phyloP scores from a whole-genome alignment of 768 basidiomycete species.

The Leccinum ochraceum region DNA sequence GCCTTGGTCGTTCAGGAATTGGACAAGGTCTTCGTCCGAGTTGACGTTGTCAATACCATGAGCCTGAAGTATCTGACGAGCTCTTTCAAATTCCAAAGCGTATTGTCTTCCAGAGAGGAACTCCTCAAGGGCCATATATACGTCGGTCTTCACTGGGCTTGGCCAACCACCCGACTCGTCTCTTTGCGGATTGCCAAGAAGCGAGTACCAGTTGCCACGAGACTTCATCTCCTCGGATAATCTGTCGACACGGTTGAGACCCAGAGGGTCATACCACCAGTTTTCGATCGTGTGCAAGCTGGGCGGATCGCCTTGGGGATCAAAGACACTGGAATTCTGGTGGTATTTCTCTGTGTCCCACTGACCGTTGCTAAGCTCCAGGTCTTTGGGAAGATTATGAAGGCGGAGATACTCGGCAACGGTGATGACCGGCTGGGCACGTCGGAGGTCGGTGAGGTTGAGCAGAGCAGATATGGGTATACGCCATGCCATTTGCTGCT shows the following conservation, averaged over 20 bases:
- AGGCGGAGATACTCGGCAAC: constrained; percentile 44
- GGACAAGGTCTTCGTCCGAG: constrained; percentile 33
- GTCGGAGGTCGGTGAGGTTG: constrained; percentile 42
- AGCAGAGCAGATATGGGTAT: constrained; percentile 42
- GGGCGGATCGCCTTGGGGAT: constrained; percentile 22
- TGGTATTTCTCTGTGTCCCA: constrained; percentile 41
- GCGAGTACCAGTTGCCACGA: constrained; percentile 33
- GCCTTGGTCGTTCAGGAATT: constrained; percentile 34
- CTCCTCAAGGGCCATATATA: constrained; percentile 22
- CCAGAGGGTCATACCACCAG: constrained; percentile 40
- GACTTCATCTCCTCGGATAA: constrained; percentile 33
- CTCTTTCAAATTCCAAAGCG: constrained; percentile 24
- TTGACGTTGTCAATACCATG: constrained; percentile 16
- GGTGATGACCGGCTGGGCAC: constrained; percentile 40
- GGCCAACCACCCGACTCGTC: constrained; percentile 28
- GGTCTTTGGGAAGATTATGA: constrained; percentile 35
- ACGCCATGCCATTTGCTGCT: constrained; percentile 38
- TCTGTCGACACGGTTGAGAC: constrained; percentile 39
- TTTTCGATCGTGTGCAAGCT: constrained; percentile 40
- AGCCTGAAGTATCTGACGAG: constrained; percentile 20
- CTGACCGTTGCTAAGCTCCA: constrained; percentile 39
- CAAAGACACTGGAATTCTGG: constrained; percentile 28
- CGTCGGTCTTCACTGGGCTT: constrained; percentile 17
- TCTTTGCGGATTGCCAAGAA: constrained; percentile 13
- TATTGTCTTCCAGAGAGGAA: constrained; percentile 20